phyloP scores from a whole-genome alignment of 164 flowering plant genomes.

The Sedum album region DNA sequence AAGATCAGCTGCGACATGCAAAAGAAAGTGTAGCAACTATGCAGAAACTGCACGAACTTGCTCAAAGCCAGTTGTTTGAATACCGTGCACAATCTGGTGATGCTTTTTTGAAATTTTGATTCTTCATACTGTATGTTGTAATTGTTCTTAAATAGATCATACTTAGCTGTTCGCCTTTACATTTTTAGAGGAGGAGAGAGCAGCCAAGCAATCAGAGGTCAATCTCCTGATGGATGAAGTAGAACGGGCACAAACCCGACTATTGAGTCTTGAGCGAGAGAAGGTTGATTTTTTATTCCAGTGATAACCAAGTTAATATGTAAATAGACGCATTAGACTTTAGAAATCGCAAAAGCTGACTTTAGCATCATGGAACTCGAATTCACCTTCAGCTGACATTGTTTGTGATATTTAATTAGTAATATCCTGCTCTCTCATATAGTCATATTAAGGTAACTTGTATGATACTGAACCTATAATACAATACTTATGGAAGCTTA shows the following conservation, averaged over 20 bases:
- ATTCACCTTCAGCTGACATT: too few relatives aligned
- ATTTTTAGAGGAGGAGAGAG: slow-evolving; percentile 84
- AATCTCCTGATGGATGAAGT: slow-evolving; percentile 95
- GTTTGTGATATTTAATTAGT: too few relatives aligned
- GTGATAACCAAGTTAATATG: background rate
- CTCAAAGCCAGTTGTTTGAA: slow-evolving; percentile 94
- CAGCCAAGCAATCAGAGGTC: slow-evolving; percentile 89
- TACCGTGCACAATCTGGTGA: slow-evolving; percentile 92
- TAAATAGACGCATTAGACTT: too few relatives aligned
- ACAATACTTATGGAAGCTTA: background rate
- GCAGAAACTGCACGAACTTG: slow-evolving; percentile 92
- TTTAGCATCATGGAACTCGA: too few relatives aligned
- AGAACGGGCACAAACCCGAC: slow-evolving; percentile 88
- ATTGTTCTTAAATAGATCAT: background rate
- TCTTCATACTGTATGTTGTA: background rate
- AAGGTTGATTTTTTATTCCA: slow-evolving; percentile 40
- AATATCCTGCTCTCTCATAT: too few relatives aligned
- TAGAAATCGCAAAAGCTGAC: too few relatives aligned
- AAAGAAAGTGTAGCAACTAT: slow-evolving; percentile 88
- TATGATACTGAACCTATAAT: too few relatives aligned
- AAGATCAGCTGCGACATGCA: slow-evolving; percentile 89
- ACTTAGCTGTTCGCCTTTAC: background rate
- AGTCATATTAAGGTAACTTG: too few relatives aligned
- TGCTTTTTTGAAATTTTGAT: background rate
- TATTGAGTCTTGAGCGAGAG: slow-evolving; percentile 89